Percentiles rank a stretch among this genome's conserved stretches.
These are phyloP conservation scores for Cotoneaster glaucophyllus DNA, from an alignment of 306 rosid species.

Conservation along the genomic window DNA sequence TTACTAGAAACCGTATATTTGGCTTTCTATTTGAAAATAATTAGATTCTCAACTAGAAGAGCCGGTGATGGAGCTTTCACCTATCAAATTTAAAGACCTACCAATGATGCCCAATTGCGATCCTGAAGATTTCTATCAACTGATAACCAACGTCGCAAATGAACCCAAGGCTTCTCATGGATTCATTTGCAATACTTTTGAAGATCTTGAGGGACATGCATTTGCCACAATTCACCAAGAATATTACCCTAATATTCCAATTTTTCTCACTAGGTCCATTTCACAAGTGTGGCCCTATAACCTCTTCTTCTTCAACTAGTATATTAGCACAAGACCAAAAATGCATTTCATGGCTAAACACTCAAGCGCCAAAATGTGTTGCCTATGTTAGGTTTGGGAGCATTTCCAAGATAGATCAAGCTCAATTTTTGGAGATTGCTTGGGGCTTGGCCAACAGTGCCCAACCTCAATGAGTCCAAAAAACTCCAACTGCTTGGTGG, in stretches of 20 bases:
- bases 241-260: conserved; percentile 19
- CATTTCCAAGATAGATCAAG: conserved; percentile 19
- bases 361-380: conserved; percentile 32
- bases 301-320: conserved; percentile 14
- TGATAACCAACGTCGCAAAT: not conserved
- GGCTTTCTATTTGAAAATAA: too few species aligned
- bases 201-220: conserved; percentile 40
- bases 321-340: conserved; percentile 30
- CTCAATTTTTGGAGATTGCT: conserved; percentile 50
- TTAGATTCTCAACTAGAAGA: conserved; percentile 36
- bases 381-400: conserved; percentile 67
- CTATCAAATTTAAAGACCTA: conserved; percentile 35
- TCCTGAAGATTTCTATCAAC: too few species aligned
- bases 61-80: not conserved
- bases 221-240: conserved; percentile 19
- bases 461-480: too few species aligned
- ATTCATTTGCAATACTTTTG: conserved; percentile 53
- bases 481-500: too few species aligned
- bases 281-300: conserved; percentile 28
- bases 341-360: conserved; percentile 64
- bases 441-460: conserved; percentile 50
- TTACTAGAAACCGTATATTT: too few species aligned
- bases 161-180: conserved; percentile 40
- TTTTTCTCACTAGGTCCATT: conserved; percentile 63
- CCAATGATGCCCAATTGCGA: too few species aligned